phyloP scores from a whole-genome alignment of 805 yeast species.

The Lachancea sp. region DNA sequence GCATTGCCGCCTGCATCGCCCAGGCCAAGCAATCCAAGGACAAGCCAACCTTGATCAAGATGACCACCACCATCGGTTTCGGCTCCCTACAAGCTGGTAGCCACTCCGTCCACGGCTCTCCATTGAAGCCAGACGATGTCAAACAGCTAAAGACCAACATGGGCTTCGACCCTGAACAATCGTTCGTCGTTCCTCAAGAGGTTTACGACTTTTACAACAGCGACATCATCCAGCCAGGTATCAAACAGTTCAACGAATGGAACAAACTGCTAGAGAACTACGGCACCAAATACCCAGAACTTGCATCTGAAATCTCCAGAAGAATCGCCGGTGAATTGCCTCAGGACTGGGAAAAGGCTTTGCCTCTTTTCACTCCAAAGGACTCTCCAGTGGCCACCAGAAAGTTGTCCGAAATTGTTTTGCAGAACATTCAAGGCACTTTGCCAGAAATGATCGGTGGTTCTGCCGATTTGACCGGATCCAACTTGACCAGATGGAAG shows the following conservation, averaged over 20 bases:
- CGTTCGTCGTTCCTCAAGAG: constrained; percentile 74
- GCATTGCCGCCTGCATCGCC: constrained; percentile 66
- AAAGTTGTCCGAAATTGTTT: constrained; percentile 81
- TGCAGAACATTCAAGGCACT: constrained; percentile 52
- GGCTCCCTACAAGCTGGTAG: constrained; percentile 85
- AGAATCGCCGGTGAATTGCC: constrained; percentile 77
- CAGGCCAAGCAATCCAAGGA: constrained; percentile 67
- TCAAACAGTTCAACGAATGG: constrained; percentile 71
- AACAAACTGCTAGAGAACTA: constrained; percentile 55
- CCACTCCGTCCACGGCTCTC: constrained; percentile 92
- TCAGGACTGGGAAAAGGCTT: constrained; percentile 64
- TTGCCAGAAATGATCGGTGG: constrained; percentile 94
- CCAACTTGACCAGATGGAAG: constrained; percentile 86
- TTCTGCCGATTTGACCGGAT: constrained; percentile 96
- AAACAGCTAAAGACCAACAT: constrained; percentile 73
- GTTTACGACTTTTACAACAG: constrained; percentile 65
- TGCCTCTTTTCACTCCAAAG: constrained; percentile 72
- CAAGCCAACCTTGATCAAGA: constrained; percentile 86
- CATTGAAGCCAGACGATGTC: constrained; percentile 89
- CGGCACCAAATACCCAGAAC: constrained; percentile 62
- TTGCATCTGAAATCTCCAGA: constrained; percentile 73
- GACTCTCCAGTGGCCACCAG: constrained; percentile 90
- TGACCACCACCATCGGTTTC: constrained; percentile 88
- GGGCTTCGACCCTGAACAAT: constrained; percentile 83
- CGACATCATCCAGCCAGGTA: constrained; percentile 53